Evolutionary conservation across 1,284 basidiomycete genomes (phyloP), one percentile per base, ranked within the genome.

Genomic region (Austroboletus olivaceoglutinosus): DNA sequence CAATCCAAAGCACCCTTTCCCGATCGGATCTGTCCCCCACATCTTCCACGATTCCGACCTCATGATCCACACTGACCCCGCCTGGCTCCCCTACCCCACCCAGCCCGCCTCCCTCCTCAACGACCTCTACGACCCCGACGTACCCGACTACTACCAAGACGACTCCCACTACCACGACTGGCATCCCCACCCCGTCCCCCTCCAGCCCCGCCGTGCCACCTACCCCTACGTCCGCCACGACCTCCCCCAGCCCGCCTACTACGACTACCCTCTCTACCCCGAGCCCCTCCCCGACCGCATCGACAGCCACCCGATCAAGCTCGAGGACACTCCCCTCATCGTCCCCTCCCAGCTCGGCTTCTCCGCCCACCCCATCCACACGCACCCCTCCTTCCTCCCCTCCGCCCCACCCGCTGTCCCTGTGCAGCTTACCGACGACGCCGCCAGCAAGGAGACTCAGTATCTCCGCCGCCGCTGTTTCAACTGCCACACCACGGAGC

Each of bases 401-500:
- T 58, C 60, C 38, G 57, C 60, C 38, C 48, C 64, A 50, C 56
- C 68, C 54, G 74, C 80, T 31, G 76, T 89, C 36, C 81, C 83
- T 47, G 84, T 91, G 6, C 89, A 89, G 68, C 87, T 91, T 71
- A 91, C 89, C 0, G 89, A 91, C 71, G 89, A 91, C 65, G 89
- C 89, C 13, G 86, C 89, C 1, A 85, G 82, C 42, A 91, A 91
- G 70, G 89, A 91, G 68, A 91, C 89, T 0, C 89, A 91, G 70
- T 90, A 89, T 63, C 82, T 91, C 50, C 86, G 89, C 21, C 76
- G 89, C 30, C 78, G 88, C 15, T 91, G 89, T 73, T 89, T 87
- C 77, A 91, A 91, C 73, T 91, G 89, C 72, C 89, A 89, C 66
- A 90, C 89, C 19, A 91, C 89, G 2, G 89, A 91, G 68, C 89